Evolutionary conservation across 139 green algal genomes (phyloP).

Genomic region (Protoeuglena noctilucae): DNA sequence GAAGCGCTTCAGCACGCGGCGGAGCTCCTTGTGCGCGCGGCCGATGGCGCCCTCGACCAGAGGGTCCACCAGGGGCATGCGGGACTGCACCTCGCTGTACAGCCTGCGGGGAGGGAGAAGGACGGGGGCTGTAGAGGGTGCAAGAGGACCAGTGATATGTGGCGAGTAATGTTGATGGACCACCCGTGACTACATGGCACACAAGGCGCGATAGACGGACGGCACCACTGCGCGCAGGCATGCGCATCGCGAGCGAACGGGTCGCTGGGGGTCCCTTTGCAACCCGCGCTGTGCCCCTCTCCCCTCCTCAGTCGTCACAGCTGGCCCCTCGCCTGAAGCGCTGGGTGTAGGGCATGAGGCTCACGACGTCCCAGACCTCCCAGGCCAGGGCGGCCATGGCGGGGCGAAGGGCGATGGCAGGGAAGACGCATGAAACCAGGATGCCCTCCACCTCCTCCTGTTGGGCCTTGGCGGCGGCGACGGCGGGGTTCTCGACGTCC

Average conservation of each 20-base stretch:
- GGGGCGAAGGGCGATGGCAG: constrained; percentile 33
- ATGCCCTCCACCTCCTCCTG: constrained; percentile 20
- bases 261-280: constrained; percentile 10
- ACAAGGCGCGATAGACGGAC: constrained; percentile 5
- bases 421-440: constrained; percentile 34
- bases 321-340: constrained; percentile 24
- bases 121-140: neutral
- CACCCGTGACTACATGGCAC: too few relatives aligned
- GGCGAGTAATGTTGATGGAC: too few relatives aligned
- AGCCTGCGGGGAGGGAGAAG: constrained; percentile 29
- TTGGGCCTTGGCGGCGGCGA: neutral
- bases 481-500: neutral
- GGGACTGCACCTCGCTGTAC: constrained; percentile 25
- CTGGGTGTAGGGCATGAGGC: constrained; percentile 33
- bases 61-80: constrained; percentile 16
- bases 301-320: neutral
- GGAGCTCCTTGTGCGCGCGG: too few relatives aligned
- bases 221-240: constrained; percentile 28
- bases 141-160: neutral
- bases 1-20: too few relatives aligned
- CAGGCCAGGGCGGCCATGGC: constrained; percentile 26
- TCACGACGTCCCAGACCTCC: constrained; percentile 53
- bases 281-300: neutral
- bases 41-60: constrained; percentile 25
- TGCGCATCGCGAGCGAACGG: constrained; percentile 5